Base-by-base conservation (phyloP, 257 asterid species). In the Penstemon eatonii region DNA sequence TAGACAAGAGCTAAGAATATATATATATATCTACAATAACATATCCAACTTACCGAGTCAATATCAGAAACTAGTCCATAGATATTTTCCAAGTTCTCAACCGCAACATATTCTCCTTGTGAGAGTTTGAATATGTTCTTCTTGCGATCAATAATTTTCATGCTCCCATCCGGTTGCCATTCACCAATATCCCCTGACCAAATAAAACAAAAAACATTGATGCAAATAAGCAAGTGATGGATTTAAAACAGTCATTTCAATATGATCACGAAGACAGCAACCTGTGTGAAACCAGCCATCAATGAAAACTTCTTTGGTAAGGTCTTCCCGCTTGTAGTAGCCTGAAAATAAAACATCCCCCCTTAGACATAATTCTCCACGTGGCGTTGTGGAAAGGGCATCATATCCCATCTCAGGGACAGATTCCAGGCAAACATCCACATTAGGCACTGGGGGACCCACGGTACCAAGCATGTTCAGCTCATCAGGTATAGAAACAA, bases 241-340 rank as follows among this genome's bases (percentile, higher is more conserved):
- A 74, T 41, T 65, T 18, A 51, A 65, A 56, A 65, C 38, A 63
- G 57, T 65, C 56, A 63, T 67, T 51, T 15, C 57, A 56, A 52
- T 56, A 53, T 67, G 73, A 60, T 51, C 44, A 41, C 7, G 25
- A 39, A 46, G 42, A 64, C 45, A 68, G 50, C 49, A 72, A 93
- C 99, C 99, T 85, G 99, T 93, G 80, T 93, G 99, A 82, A 90
- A 90, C 99, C 99, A 93, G 78, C 96, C 96, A 65, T 90, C 96
- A 57, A 79, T 60, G 40, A 90, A 71, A 65, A 88, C 99, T 81
- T 93, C 99, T 70, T 81, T 82, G 41, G 99, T 93, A 37, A 93
- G 96, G 82, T 90, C 97, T 59, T 93, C 96, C 18, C 96, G 96
- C 73, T 93, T 93, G 79, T 42, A 84, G 82, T 93, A 93, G 54